These are phyloP conservation scores for Haberlea rhodopensis DNA, from an alignment of 257 asterid genomes.

Conservation along the genomic window DNA sequence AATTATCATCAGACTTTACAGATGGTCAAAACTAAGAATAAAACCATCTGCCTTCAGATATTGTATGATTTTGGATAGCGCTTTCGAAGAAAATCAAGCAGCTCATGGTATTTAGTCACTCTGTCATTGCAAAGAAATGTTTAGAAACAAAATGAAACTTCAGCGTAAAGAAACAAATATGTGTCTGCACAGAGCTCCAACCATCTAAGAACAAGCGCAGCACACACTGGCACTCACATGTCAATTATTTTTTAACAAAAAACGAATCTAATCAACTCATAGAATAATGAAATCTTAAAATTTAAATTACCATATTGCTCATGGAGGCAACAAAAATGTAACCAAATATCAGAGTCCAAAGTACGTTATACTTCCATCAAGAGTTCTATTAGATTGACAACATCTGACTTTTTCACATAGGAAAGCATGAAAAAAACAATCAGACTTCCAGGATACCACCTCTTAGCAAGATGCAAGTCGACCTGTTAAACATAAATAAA, in stretches of 20 bases:
- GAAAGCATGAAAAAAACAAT: conserved; percentile 1
- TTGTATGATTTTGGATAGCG: not conserved
- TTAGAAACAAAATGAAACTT: conserved; percentile 1
- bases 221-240: not conserved
- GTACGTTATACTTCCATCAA: conserved; percentile 19
- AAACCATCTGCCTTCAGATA: conserved; percentile 4
- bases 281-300: not conserved
- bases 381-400: conserved; percentile 7
- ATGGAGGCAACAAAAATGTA: conserved; percentile 18
- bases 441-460: conserved; percentile 8
- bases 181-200: not conserved
- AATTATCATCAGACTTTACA: conserved; percentile 13
- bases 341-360: conserved; percentile 13
- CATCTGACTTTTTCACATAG: conserved; percentile 7
- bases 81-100: not conserved
- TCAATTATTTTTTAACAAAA: not conserved
- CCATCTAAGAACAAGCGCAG: not conserved
- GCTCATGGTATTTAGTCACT: conserved; percentile 9
- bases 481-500: conserved; percentile 23
- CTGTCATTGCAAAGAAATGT: not conserved
- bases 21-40: conserved; percentile 6
- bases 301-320: conserved; percentile 36
- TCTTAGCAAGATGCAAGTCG: conserved; percentile 8
- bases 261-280: not conserved
- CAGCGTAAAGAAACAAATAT: conserved; percentile 2